Percentiles rank a stretch among this genome's conserved stretches.
These are phyloP conservation scores for Cryphonectria naterciae DNA, from an alignment of 2,329 filamentous ascomycete genomes.

Conservation along the genomic window DNA sequence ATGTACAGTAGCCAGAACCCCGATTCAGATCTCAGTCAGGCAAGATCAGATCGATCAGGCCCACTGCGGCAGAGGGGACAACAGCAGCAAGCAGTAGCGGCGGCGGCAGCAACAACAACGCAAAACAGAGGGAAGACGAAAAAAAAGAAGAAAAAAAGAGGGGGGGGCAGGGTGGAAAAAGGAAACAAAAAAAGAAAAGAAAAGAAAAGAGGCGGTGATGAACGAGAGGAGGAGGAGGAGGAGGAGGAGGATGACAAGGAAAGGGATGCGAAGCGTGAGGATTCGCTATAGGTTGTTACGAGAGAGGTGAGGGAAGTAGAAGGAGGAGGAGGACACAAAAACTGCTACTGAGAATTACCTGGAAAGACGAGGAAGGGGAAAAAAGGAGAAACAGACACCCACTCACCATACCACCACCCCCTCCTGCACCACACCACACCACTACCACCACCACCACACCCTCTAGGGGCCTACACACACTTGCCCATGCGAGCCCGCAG, in stretches of 20 bases:
- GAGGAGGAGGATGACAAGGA: conserved; percentile 19
- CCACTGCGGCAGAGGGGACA: conserved; percentile 10
- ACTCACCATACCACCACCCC: not conserved
- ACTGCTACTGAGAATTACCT: not conserved
- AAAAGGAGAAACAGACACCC: conserved; percentile 23
- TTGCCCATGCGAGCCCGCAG: not conserved
- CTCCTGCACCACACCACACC: conserved; percentile 8
- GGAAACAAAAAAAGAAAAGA: not conserved
- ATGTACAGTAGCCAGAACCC: conserved; percentile 16
- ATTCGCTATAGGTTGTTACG: conserved; percentile 16
- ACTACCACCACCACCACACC: not conserved
- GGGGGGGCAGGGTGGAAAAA: too few relatives aligned
- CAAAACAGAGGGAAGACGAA: conserved; percentile 19
- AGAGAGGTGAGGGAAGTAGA: conserved; percentile 12
- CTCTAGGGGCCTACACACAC: conserved; percentile 1
- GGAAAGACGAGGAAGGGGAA: conserved; percentile 15
- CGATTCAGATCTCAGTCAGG: conserved; percentile 18
- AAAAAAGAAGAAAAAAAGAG: conserved; percentile 19
- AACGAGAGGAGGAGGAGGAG: conserved; percentile 25
- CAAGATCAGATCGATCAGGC: conserved; percentile 14
- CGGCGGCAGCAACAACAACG: conserved; percentile 20
- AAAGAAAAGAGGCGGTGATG: conserved; percentile 21
- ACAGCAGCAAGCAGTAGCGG: conserved; percentile 11
- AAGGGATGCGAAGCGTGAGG: conserved; percentile 17
- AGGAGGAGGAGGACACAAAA: conserved; percentile 1